Evolutionary conservation across 495 filamentous ascomycete genomes (phyloP), one percentile per base, ranked within the genome.

Genomic region (Xylaria telfairii): DNA sequence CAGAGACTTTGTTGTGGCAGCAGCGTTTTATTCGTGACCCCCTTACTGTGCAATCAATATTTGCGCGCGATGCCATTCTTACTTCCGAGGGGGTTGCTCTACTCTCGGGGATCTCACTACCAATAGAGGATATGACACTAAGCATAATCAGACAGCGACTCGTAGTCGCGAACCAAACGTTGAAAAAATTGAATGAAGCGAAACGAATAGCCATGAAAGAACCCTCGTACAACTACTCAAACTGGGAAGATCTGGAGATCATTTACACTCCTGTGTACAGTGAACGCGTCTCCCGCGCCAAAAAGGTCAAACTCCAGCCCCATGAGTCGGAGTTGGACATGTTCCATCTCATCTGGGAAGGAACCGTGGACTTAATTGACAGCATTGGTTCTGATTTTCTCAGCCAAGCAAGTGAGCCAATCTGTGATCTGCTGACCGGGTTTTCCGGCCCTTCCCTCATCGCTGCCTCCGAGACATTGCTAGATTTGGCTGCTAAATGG

Each of bases 11-110:
- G 17, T 26, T 70, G 32, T 81, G 79, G 79, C 61, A 73, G n/a
- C 74, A 74, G 6, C 79, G 79, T 7, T 81, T 75, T 49, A 66
- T 74, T 30, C 76, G 74, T 21, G 79, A 81, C 51, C 72, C 76
- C 10, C 70, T 79, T 51, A 76, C 77, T 7, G 34, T 71, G 13
- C 67, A 70, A 51, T 37, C 42, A 7, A 34, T 81, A 10, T 77
- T 72, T 59, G 37, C 68, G 3, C 0, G 26, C 65, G 24, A 74
- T 64, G 47, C 77, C 70, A 62, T 67, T 34, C 32, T 57, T 65
- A 51, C 70, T 75, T 10, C 0, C 10, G 47, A 70, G 34, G 59
- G 67, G 72, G 51, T 78, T 70, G 67, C 72, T 21, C 71, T 81
- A 57, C 73, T 81, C 28, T 72, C 71, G 21, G 73, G 73, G 28